phyloP scores from a whole-genome alignment of 176 grass and related monocot genomes.

The Tuctoria greenei region DNA sequence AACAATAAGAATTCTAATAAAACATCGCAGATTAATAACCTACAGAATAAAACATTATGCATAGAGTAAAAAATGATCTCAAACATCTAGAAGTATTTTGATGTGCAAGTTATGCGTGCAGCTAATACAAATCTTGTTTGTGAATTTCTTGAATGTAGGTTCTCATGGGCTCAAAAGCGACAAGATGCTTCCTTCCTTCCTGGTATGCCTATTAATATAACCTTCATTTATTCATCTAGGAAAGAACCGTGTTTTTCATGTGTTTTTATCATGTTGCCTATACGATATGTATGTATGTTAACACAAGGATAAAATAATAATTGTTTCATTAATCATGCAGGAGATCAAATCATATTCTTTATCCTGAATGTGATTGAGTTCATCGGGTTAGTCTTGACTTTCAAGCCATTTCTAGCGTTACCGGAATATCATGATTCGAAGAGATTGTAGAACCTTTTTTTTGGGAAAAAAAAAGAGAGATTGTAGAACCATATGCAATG shows the following conservation, averaged over 20 bases:
- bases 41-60: background rate
- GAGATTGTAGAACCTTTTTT: background rate
- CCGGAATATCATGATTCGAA: conserved; percentile 20
- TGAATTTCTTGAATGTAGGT: conserved; percentile 39
- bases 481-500: background rate
- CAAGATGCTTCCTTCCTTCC: conserved; percentile 68
- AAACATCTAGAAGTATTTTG: background rate
- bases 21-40: background rate
- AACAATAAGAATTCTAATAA: background rate
- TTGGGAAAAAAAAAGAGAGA: too few relatives aligned
- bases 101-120: too few relatives aligned
- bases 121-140: background rate
- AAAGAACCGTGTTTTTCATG: background rate
- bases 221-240: background rate
- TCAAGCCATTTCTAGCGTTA: conserved; percentile 67
- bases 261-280: background rate
- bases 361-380: conserved; percentile 50
- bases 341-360: conserved; percentile 81
- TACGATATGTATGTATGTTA: too few relatives aligned
- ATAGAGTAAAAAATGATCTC: background rate
- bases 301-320: background rate
- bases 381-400: conserved; percentile 56
- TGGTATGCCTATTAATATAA: conserved; percentile 33
- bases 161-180: conserved; percentile 84
- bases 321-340: conserved; percentile 30